phyloP scores from a whole-genome alignment of 164 flowering plant species.

The Houttuynia cordata region DNA sequence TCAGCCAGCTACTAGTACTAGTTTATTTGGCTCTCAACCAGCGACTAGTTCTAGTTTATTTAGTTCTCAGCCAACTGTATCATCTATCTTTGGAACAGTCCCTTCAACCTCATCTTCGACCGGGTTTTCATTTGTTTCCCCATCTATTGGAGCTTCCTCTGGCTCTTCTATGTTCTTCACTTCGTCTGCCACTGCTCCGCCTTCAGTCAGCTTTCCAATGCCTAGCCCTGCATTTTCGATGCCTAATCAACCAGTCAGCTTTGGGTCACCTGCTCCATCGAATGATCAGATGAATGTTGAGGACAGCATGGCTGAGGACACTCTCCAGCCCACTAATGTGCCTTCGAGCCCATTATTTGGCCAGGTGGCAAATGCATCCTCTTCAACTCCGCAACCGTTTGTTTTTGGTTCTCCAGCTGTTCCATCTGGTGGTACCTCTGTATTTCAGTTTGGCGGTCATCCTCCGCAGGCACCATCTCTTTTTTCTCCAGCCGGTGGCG shows the following conservation, averaged over 20 bases:
- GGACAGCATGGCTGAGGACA: slow-evolving; percentile 93
- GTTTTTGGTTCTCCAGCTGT: slow-evolving; percentile 30
- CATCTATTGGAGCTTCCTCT: no score
- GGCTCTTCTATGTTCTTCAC: slow-evolving; percentile 31
- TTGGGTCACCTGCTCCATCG: slow-evolving; percentile 29
- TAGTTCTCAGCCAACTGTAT: no score
- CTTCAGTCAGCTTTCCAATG: slow-evolving; percentile 14
- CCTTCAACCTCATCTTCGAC: slow-evolving; percentile 21
- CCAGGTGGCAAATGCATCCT: slow-evolving; percentile 25
- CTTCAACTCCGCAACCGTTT: slow-evolving; percentile 20
- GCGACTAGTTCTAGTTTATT: no score
- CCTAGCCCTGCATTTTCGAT: slow-evolving; percentile 34
- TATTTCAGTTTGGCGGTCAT: slow-evolving; percentile 52
- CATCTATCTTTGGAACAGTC: no score
- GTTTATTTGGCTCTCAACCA: no score
- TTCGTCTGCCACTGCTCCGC: slow-evolving; percentile 27
- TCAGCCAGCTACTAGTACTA: no score
- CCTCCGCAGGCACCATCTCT: slow-evolving; percentile 43
- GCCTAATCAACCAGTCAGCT: slow-evolving; percentile 13
- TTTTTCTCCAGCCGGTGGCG: slow-evolving; percentile 45
- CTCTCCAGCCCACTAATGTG: slow-evolving; percentile 32
- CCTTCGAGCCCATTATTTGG: slow-evolving; percentile 28
- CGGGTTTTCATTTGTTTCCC: slow-evolving; percentile 35
- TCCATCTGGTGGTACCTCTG: slow-evolving; percentile 22
- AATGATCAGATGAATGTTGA: slow-evolving; percentile 79